Conservation (phyloP, 1,284 basidiomycete genomes). For the Moniliella sp. region DNA sequence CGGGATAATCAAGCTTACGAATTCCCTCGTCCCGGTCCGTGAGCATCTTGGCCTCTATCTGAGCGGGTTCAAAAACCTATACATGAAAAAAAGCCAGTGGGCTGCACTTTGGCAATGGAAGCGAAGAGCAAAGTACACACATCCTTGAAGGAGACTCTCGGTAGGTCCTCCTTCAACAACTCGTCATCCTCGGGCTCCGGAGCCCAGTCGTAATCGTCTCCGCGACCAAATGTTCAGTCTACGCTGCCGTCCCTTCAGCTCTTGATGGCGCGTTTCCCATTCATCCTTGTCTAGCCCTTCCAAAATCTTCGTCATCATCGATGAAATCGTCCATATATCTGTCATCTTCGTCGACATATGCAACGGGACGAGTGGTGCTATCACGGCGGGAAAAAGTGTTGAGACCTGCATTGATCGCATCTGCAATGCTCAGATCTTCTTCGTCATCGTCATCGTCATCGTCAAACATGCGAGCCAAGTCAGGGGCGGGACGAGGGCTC, state of each 20-base stretch:
- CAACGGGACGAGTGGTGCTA: not conserved
- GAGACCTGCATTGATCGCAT: slow-evolving; percentile 12
- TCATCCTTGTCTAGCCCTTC: slow-evolving; percentile 37
- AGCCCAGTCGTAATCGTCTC: not conserved
- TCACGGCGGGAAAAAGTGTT: no score
- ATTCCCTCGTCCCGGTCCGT: slow-evolving; percentile 75
- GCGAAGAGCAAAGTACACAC: no score
- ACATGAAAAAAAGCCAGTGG: not conserved
- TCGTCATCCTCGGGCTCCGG: not conserved
- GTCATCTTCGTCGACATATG: slow-evolving; percentile 27
- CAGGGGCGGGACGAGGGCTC: slow-evolving; percentile 44
- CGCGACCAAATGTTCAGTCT: slow-evolving; percentile 2
- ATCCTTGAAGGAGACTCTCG: no score
- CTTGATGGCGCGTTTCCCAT: slow-evolving; percentile 50
- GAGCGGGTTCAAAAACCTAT: slow-evolving; percentile 64
- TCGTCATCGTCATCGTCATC: slow-evolving; percentile 40
- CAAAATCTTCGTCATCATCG: slow-evolving; percentile 39
- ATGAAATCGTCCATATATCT: slow-evolving; percentile 54
- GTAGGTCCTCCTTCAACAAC: no score
- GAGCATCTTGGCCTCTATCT: slow-evolving; percentile 64
- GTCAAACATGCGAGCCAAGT: slow-evolving; percentile 59
- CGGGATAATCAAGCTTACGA: slow-evolving; percentile 74
- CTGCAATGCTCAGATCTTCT: slow-evolving; percentile 24
- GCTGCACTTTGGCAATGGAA: not conserved
- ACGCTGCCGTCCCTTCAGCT: slow-evolving; percentile 39